phyloP scores from a whole-genome alignment of 441 rosid genomes.

The Aleurites moluccanus region DNA sequence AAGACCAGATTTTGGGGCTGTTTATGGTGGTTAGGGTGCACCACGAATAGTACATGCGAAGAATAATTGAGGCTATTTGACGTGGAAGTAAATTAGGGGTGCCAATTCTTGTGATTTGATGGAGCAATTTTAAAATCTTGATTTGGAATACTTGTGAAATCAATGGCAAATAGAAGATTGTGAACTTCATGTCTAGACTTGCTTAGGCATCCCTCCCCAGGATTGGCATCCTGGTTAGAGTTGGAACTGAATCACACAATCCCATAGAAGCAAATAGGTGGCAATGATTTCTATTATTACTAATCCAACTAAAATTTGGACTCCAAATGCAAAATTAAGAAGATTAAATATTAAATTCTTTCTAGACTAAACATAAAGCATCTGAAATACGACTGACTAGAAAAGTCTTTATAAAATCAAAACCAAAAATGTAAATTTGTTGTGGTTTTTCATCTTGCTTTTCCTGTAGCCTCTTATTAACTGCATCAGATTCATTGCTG shows the following conservation, averaged over 20 bases:
- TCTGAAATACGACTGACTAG: too few species aligned
- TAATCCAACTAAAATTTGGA: not conserved
- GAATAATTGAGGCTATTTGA: not conserved
- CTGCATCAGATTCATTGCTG: too few species aligned
- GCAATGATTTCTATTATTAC: too few species aligned
- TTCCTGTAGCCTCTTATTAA: too few species aligned
- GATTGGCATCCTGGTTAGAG: not conserved
- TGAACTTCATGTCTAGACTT: not conserved
- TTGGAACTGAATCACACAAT: not conserved
- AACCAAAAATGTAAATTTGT: too few species aligned
- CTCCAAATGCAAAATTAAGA: not conserved
- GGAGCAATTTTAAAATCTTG: not conserved
- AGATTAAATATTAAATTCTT: too few species aligned
- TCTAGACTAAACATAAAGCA: not conserved
- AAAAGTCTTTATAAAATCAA: too few species aligned
- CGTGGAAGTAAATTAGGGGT: too few species aligned
- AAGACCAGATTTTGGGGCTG: not conserved
- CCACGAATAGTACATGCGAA: not conserved
- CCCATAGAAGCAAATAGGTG: not conserved
- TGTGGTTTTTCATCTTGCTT: too few species aligned
- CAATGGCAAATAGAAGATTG: not conserved
- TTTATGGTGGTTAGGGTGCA: not conserved
- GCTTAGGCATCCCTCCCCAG: not conserved
- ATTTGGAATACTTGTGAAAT: not conserved
- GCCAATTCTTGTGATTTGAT: too few species aligned